Evolutionary conservation across 192 early-diverging fungal species (phyloP), one percentile per base, ranked within the genome.

Genomic region (Coemansia sp.): DNA sequence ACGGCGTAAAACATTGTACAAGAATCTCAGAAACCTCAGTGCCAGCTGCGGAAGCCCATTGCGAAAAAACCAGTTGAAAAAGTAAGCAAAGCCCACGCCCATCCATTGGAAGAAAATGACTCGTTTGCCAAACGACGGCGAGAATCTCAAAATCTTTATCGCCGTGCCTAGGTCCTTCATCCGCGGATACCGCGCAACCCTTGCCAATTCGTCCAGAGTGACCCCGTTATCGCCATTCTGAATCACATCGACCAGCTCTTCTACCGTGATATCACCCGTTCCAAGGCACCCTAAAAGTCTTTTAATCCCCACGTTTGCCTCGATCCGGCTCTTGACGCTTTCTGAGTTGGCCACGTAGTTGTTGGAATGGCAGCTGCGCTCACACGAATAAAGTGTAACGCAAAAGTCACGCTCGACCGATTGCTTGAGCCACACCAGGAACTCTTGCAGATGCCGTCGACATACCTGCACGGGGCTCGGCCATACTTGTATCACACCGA

Each of bases 51-150:
- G 61, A 15, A 63, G 18, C 3, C 15, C 18, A 22, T 32, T 33
- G 41, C 4, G 18, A 22, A 63, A 45, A 5, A 63, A 4, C 61
- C 59, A 61, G 59, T 61, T 35, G 37, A 38, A 38, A 12, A 39
- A 8, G 18, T 43, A 56, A 34, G 36, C 15, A 20, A 63, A 43
- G 45, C 43, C 1, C 61, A 76, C 36, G 3, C 28, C 67, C 48
- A 67, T 1, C 68, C 72, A 71, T 28, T 79, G 78, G 41, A 64
- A 65, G 41, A 71, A 33, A 12, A 74, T 61, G 22, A 79, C 65
- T 2, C 70, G 34, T 12, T 64, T 67, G 9, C 71, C 71, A 1
- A 28, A 35, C 7, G n/a, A 57, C 6, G 76, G 76, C n/a, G 64
- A 67, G 39, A 67, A 70, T 15, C 66, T 15, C 51, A 71, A 51